A percentile compares a stretch with the other conserved stretches of the same genome.
Evolutionary conservation across 805 yeast genomes (phyloP).

Genomic region (Alloascoidea africana): DNA sequence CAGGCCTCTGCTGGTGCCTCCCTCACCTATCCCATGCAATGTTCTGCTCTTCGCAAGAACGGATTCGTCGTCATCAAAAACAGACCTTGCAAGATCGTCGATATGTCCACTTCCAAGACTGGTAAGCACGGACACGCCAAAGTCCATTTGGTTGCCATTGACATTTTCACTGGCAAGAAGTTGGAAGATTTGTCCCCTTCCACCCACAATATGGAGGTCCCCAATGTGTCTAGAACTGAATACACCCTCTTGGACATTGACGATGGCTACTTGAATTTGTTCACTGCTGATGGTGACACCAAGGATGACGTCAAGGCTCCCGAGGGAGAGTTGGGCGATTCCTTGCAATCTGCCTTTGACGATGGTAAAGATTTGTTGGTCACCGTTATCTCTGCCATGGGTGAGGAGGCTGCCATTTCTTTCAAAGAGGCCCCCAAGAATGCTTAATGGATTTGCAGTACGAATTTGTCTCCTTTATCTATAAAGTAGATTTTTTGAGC

Average conservation of each 20-base stretch:
- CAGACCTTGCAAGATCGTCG: slow-evolving; percentile 99
- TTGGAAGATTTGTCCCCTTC: slow-evolving; percentile 99
- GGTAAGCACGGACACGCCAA: slow-evolving; percentile 99
- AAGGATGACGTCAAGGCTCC: slow-evolving; percentile 98
- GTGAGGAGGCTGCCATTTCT: slow-evolving; percentile 98
- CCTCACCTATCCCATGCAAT: slow-evolving; percentile 95
- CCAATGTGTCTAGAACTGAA: slow-evolving; percentile 92
- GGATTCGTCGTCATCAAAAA: slow-evolving; percentile 98
- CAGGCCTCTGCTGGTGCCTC: slow-evolving; percentile 99
- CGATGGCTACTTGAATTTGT: slow-evolving; percentile 92
- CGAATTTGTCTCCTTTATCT: too few species aligned
- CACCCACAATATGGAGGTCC: slow-evolving; percentile 99
- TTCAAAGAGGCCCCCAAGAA: slow-evolving; percentile 94
- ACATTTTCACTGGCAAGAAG: slow-evolving; percentile 98
- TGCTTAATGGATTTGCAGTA: too few species aligned
- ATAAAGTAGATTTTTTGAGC: too few species aligned
- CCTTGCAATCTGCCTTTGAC: slow-evolving; percentile 83
- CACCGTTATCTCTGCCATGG: slow-evolving; percentile 96
- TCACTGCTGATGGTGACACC: slow-evolving; percentile 96
- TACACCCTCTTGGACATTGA: slow-evolving; percentile 82
- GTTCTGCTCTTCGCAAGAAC: slow-evolving; percentile 99
- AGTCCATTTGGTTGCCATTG: slow-evolving; percentile 98
- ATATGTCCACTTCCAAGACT: slow-evolving; percentile 99
- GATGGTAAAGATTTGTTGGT: slow-evolving; percentile 96
- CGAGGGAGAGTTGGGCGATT: slow-evolving; percentile 95